Conservation (phyloP, 2,329 filamentous ascomycete species). For the Stagonosporopsis rhizophila region DNA sequence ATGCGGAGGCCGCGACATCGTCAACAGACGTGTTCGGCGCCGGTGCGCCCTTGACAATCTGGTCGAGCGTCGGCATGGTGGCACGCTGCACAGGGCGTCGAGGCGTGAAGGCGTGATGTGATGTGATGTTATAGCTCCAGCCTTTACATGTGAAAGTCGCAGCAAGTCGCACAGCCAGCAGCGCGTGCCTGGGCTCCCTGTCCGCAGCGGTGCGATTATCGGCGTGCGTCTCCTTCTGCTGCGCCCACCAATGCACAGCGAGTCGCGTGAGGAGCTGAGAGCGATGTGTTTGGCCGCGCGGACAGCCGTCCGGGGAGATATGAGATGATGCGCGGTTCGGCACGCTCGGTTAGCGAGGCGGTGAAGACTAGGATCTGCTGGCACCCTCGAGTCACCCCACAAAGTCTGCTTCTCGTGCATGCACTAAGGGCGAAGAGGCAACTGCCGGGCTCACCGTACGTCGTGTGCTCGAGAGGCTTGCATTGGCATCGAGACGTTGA, state of each 20-base stretch:
- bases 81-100: not conserved
- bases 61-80: slow-evolving; percentile 66
- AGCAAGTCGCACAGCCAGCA: slow-evolving; percentile 10
- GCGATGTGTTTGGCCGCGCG: slow-evolving; percentile 1
- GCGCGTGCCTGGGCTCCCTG: slow-evolving; percentile 10
- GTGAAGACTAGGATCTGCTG: slow-evolving; percentile 24
- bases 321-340: slow-evolving; percentile 11
- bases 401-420: slow-evolving; percentile 5
- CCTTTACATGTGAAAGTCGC: slow-evolving; percentile 14
- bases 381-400: slow-evolving; percentile 12
- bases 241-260: slow-evolving; percentile 12
- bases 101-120: not conserved
- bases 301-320: slow-evolving; percentile 1
- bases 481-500: slow-evolving; percentile 1
- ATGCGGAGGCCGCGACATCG: slow-evolving; percentile 48
- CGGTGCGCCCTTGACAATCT: slow-evolving; percentile 89
- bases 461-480: not conserved
- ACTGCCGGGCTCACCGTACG: slow-evolving; percentile 3
- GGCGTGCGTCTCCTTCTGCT: slow-evolving; percentile 1
- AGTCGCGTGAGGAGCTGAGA: slow-evolving; percentile 10
- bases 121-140: slow-evolving; percentile 6
- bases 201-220: slow-evolving; percentile 1
- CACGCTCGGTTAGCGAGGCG: slow-evolving; percentile 27
- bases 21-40: slow-evolving; percentile 63
- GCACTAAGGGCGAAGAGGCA: slow-evolving; percentile 8